These are phyloP conservation scores for Nitzschia sp. DNA, from an alignment of 108 stramenopile species.

Conservation along the genomic window DNA sequence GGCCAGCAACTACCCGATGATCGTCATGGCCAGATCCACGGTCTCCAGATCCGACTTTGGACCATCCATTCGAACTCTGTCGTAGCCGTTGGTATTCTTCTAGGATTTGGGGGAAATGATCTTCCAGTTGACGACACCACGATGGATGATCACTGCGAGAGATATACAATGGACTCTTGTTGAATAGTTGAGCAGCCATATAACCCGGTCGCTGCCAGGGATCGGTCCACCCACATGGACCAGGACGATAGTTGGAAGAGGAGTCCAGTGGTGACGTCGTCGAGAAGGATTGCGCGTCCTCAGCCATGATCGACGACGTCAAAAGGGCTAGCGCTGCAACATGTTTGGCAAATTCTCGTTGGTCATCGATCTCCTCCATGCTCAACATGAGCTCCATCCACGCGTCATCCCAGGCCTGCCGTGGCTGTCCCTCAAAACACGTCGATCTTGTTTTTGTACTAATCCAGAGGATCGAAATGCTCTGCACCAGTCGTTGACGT, in stretches of 20 bases:
- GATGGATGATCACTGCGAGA: constrained; percentile 42
- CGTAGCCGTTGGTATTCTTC: constrained; percentile 27
- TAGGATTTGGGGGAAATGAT: constrained; percentile 43
- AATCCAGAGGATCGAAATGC: constrained; percentile 38
- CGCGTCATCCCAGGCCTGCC: constrained; percentile 40
- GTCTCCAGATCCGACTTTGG: constrained; percentile 58
- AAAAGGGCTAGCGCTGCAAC: constrained; percentile 54
- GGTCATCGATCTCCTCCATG: constrained; percentile 42
- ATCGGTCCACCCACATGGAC: constrained; percentile 51
- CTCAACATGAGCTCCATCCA: constrained; percentile 68
- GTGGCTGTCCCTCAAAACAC: background rate
- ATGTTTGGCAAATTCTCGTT: constrained; percentile 39
- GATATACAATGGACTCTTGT: constrained; percentile 23
- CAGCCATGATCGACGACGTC: background rate
- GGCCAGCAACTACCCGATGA: constrained; percentile 54
- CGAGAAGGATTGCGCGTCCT: background rate
- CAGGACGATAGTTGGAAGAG: background rate
- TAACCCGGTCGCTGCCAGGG: constrained; percentile 65
- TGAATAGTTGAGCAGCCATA: constrained; percentile 29
- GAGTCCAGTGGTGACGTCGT: background rate
- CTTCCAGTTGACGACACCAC: constrained; percentile 59
- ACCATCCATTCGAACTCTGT: constrained; percentile 26
- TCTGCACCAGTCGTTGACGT: constrained; percentile 42
- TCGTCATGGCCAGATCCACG: constrained; percentile 69
- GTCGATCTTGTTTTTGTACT: constrained; percentile 8